phyloP scores from a whole-genome alignment of 441 rosid species.

The Dalechampia spathulata region DNA sequence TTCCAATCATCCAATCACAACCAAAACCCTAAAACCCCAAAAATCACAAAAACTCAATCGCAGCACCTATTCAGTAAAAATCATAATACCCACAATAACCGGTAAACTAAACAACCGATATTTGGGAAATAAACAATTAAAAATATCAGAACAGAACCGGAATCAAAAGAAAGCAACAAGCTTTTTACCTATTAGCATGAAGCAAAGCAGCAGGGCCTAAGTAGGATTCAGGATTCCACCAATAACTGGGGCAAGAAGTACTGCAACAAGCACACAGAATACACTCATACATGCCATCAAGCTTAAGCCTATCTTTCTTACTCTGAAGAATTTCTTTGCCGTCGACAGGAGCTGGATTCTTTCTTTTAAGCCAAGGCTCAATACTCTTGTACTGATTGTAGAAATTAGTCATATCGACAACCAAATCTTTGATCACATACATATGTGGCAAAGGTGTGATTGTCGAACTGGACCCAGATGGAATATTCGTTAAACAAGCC shows the following conservation, averaged over 20 bases:
- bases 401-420: constrained; percentile 92
- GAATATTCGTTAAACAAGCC: constrained; percentile 85
- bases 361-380: constrained; percentile 99
- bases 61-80: background rate
- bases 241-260: constrained; percentile 93
- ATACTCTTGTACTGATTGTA: constrained; percentile 97
- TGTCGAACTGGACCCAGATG: constrained; percentile 33
- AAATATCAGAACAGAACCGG: background rate
- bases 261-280: constrained; percentile 92
- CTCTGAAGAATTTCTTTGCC: constrained; percentile 87
- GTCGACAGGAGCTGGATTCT: constrained; percentile 48
- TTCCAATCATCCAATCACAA: background rate
- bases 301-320: constrained; percentile 80
- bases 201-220: constrained; percentile 95
- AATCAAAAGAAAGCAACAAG: background rate
- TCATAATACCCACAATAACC: background rate
- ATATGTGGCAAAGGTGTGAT: constrained; percentile 89
- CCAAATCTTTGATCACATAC: constrained; percentile 94
- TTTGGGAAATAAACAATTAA: background rate
- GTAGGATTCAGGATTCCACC: constrained; percentile 98
- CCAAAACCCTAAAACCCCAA: background rate
- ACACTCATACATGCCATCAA: constrained; percentile 98
- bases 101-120: background rate
- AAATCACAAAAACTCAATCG: background rate
- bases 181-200: constrained; percentile 78